Evolutionary conservation across 1,284 basidiomycete genomes (phyloP).

Genomic region (Rhodotorula mucilaginosa): DNA sequence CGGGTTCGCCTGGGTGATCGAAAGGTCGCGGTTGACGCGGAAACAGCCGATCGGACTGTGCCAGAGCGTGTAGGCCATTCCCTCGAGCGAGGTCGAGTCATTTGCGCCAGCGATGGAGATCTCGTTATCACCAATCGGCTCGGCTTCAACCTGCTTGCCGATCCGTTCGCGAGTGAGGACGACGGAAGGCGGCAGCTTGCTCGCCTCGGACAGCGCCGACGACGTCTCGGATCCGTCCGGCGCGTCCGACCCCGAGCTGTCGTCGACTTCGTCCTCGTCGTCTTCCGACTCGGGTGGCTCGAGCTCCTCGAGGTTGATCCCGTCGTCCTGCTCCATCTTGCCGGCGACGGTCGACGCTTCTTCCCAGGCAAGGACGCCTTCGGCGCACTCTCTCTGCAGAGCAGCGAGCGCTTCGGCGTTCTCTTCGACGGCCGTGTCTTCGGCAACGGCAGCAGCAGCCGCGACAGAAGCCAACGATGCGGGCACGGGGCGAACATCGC

Average conservation of each 20-base stretch:
- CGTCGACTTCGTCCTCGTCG: neutral
- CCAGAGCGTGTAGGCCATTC: slow-evolving; percentile 8
- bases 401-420: neutral
- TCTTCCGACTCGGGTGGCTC: neutral
- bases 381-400: neutral
- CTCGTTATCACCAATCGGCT: slow-evolving; percentile 16
- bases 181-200: neutral
- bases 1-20: slow-evolving; percentile 16
- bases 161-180: neutral
- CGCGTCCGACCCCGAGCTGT: no score
- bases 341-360: slow-evolving; percentile 14
- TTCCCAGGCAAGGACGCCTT: neutral
- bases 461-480: neutral
- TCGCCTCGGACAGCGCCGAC: neutral
- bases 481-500: neutral
- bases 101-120: slow-evolving; percentile 6
- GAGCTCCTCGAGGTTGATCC: slow-evolving; percentile 12
- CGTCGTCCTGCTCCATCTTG: slow-evolving; percentile 3
- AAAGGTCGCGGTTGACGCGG: slow-evolving; percentile 17
- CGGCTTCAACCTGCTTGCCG: neutral
- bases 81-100: slow-evolving; percentile 16
- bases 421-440: neutral
- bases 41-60: slow-evolving; percentile 3
- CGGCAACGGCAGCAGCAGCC: neutral
- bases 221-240: neutral